These are phyloP conservation scores for Sphagnum magellanicum DNA, from an alignment of 228 moss, liverwort and hornwort species.

Conservation along the genomic window DNA sequence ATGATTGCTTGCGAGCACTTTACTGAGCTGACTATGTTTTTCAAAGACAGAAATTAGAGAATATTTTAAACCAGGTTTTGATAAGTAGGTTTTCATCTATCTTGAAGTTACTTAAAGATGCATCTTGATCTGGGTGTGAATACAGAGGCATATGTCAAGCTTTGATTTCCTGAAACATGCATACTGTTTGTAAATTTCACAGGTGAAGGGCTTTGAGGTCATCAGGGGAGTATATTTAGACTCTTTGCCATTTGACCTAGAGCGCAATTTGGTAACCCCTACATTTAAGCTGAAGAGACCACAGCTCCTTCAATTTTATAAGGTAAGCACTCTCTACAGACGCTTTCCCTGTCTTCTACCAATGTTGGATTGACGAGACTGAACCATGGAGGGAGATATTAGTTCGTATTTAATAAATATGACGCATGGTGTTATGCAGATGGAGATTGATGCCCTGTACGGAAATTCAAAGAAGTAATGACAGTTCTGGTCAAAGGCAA, in stretches of 20 bases:
- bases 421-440: conserved; percentile 12
- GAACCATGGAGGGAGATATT: neutral
- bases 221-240: conserved; percentile 69
- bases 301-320: conserved; percentile 55
- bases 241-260: conserved; percentile 63
- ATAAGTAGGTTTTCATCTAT: too few species aligned
- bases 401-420: neutral
- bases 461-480: conserved; percentile 29
- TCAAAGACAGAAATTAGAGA: neutral
- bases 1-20: neutral
- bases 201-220: conserved; percentile 82
- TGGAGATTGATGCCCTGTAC: conserved; percentile 35
- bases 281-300: conserved; percentile 87
- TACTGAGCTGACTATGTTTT: neutral
- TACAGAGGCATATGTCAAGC: too few species aligned
- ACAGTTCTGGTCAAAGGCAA: neutral
- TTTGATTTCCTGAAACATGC: too few species aligned
- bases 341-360: neutral
- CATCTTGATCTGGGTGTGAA: too few species aligned
- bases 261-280: conserved; percentile 66
- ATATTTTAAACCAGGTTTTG: too few species aligned
- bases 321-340: conserved; percentile 25
- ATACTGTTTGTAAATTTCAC: neutral
- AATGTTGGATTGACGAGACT: neutral
- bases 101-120: too few species aligned